Conservation (phyloP, 2,329 filamentous ascomycete genomes). For the Cladosporium sp. region DNA sequence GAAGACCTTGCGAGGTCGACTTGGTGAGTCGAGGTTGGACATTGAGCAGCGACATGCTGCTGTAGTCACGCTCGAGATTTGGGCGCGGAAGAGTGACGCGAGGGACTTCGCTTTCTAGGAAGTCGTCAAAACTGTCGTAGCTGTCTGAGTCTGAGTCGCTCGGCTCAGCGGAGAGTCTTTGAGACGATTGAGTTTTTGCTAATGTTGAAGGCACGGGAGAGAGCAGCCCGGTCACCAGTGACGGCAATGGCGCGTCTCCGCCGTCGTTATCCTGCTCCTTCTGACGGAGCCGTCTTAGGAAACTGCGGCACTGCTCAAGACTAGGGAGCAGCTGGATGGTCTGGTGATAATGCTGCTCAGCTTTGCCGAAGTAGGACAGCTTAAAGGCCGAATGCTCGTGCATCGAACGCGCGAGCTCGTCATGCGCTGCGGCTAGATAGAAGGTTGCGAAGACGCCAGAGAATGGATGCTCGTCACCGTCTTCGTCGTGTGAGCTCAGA, state of each 20-base stretch:
- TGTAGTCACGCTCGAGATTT: conserved; percentile 20
- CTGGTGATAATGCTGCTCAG: conserved; percentile 41
- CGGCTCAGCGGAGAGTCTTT: neutral
- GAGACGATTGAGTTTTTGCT: neutral
- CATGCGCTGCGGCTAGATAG: conserved; percentile 49
- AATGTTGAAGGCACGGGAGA: neutral
- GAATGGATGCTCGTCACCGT: conserved; percentile 20
- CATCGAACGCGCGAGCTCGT: conserved; percentile 47
- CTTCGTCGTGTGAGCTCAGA: conserved; percentile 21
- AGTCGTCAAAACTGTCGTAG: conserved; percentile 32
- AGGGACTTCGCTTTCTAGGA: conserved; percentile 21
- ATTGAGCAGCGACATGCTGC: conserved; percentile 24
- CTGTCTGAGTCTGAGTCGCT: conserved; percentile 31
- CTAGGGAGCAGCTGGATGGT: neutral
- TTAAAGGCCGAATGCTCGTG: conserved; percentile 50
- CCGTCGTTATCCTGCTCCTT: neutral
- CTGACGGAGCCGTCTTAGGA: neutral
- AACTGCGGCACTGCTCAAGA: neutral
- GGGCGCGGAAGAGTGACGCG: conserved; percentile 22
- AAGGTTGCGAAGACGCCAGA: conserved; percentile 44
- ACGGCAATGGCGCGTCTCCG: neutral
- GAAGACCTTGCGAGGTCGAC: conserved; percentile 24
- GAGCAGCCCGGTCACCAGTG: neutral
- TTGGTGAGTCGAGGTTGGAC: conserved; percentile 8
- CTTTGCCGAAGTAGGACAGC: conserved; percentile 41